A percentile compares a stretch with the other conserved stretches of the same genome.
Evolutionary conservation across 129 eudicot species (phyloP).

Genomic region (Chrysanthemum lavandulifolium): DNA sequence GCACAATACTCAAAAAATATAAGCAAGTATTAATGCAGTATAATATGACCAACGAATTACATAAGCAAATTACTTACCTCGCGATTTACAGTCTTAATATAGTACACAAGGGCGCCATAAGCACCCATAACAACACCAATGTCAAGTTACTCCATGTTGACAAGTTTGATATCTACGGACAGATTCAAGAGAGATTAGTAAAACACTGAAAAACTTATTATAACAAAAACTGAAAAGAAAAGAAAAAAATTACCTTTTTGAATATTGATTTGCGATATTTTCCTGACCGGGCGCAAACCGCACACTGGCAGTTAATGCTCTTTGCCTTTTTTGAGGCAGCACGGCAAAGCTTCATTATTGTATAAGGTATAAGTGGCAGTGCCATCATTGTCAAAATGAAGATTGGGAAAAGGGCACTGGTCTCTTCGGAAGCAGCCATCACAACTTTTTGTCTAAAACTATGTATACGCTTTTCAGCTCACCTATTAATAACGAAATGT

Average conservation of each 20-base stretch:
- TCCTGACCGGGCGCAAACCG: conserved; percentile 74
- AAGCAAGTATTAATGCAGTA: conserved; percentile 1
- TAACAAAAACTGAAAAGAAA: conserved; percentile 12
- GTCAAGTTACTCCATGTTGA: conserved; percentile 82
- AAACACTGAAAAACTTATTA: conserved; percentile 1
- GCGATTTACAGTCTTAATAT: conserved; percentile 66
- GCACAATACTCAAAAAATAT: conserved; percentile 5
- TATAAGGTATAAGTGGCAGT: conserved; percentile 86
- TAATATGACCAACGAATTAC: not conserved
- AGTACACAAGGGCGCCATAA: conserved; percentile 72
- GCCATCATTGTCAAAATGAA: conserved; percentile 85
- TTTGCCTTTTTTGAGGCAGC: conserved; percentile 75
- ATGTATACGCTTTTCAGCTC: not conserved
- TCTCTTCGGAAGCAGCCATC: conserved; percentile 86
- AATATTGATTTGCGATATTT: conserved; percentile 78
- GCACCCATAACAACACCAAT: conserved; percentile 76
- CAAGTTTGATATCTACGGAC: conserved; percentile 60
- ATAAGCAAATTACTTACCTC: conserved; percentile 50
- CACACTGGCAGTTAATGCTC: conserved; percentile 74
- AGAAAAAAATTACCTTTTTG: conserved; percentile 42
- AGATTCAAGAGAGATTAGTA: conserved; percentile 7
- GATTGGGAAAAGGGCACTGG: conserved; percentile 84
- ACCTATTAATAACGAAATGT: conserved; percentile 39
- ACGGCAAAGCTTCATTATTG: conserved; percentile 73
- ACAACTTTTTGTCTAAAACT: conserved; percentile 27